phyloP scores from a whole-genome alignment of 768 basidiomycete genomes.

The Serendipita sp. region DNA sequence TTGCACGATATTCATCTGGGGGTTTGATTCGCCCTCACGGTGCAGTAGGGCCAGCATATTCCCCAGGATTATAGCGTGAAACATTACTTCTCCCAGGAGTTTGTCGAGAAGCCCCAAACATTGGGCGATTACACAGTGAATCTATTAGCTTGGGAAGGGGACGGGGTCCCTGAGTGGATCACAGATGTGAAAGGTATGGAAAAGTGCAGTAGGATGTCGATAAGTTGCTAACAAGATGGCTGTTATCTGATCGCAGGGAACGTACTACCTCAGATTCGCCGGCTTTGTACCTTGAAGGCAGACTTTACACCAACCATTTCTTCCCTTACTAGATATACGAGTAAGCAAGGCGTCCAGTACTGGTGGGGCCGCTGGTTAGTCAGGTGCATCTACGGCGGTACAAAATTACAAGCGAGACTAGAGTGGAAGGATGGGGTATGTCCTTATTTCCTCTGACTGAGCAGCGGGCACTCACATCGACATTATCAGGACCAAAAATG shows the following conservation, averaged over 20 bases:
- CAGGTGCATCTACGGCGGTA: not conserved
- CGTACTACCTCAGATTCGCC: not conserved
- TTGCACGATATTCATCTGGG: not conserved
- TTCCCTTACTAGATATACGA: not conserved
- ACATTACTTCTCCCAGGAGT: not conserved
- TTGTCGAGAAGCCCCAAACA: not conserved
- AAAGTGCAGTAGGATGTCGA: not conserved
- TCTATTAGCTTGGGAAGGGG: not conserved
- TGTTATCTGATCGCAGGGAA: not conserved
- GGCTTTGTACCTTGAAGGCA: not conserved
- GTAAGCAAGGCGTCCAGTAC: not conserved
- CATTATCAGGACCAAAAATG: too few relatives aligned
- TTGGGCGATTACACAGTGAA: not conserved
- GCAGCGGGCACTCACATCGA: too few relatives aligned
- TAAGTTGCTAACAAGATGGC: not conserved
- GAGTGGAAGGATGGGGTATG: not conserved
- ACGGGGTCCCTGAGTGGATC: not conserved
- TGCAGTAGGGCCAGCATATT: too few relatives aligned
- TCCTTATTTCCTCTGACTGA: not conserved
- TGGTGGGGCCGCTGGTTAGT: not conserved
- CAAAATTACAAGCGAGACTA: not conserved
- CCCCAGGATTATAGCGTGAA: not conserved
- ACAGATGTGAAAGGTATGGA: not conserved
- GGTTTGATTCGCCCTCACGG: not conserved
- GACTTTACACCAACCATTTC: not conserved